phyloP scores from a whole-genome alignment of 768 basidiomycete species.

The Lactifluus volemus region DNA sequence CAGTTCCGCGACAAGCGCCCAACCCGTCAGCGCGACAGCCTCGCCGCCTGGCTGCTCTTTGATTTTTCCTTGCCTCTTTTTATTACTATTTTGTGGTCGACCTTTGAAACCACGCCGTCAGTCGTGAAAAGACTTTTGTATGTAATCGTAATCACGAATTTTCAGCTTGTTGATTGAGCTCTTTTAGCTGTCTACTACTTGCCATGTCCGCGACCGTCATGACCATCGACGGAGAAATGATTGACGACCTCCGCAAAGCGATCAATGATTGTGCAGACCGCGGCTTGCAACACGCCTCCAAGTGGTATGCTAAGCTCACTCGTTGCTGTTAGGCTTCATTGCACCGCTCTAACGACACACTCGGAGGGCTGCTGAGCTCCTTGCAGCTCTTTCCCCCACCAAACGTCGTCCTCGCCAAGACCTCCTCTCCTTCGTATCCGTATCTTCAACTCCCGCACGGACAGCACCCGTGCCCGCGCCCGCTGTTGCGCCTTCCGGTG shows the following conservation, averaged over 20 bases:
- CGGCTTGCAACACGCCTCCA: slow-evolving; percentile 60
- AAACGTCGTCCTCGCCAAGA: slow-evolving; percentile 34
- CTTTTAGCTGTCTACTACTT: no score
- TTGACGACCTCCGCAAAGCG: slow-evolving; percentile 50
- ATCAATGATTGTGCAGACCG: slow-evolving; percentile 67
- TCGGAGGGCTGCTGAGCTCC: slow-evolving; percentile 67
- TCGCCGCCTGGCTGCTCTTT: no score
- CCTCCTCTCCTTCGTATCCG: slow-evolving; percentile 30
- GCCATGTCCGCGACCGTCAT: slow-evolving; percentile 6
- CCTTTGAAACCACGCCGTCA: no score
- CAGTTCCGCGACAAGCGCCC: no score
- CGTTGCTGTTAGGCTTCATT: background rate
- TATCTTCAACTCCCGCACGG: slow-evolving; percentile 51
- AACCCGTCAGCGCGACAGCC: no score
- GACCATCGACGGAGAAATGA: slow-evolving; percentile 40
- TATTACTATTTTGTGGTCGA: no score
- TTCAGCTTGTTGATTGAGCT: no score
- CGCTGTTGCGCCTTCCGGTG: slow-evolving; percentile 11
- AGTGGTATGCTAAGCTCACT: slow-evolving; percentile 47
- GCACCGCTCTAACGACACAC: slow-evolving; percentile 4
- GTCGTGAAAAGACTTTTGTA: no score
- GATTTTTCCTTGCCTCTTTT: no score
- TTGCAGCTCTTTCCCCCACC: slow-evolving; percentile 46
- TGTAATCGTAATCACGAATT: no score
- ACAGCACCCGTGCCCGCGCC: no score